These are phyloP conservation scores for Ampelocalamus luodianensis DNA, from an alignment of 176 grass and related monocot genomes.

Conservation along the genomic window DNA sequence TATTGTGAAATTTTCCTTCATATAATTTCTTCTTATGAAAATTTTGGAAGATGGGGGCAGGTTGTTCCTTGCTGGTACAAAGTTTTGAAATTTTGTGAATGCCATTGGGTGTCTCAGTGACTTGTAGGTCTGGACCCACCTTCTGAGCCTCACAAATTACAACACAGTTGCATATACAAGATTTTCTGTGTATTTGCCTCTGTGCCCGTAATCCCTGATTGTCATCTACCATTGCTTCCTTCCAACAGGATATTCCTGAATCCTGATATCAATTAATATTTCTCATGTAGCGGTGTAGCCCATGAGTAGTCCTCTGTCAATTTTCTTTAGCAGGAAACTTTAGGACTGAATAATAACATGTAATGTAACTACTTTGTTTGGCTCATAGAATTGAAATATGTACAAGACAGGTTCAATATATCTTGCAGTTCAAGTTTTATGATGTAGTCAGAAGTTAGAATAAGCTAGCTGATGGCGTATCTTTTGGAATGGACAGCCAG, in stretches of 20 bases:
- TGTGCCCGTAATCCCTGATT: background rate
- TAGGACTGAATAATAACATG: background rate
- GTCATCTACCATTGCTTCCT: background rate
- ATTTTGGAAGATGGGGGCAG: background rate
- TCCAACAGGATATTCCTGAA: background rate
- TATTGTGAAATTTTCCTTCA: background rate
- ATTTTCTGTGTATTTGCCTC: background rate
- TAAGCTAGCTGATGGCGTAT: conserved; percentile 53
- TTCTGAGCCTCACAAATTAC: background rate
- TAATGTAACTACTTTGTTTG: conserved; percentile 1
- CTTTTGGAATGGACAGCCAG: conserved; percentile 88
- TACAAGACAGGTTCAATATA: conserved; percentile 3
- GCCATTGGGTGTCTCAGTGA: background rate
- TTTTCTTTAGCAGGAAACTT: conserved; percentile 9
- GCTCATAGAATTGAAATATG: background rate
- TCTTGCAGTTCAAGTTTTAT: conserved; percentile 2
- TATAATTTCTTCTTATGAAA: background rate
- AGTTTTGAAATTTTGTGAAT: background rate
- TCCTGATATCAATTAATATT: background rate
- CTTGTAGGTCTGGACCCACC: background rate
- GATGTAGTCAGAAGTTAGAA: background rate
- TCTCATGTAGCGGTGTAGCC: background rate
- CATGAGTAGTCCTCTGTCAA: background rate
- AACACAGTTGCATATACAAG: background rate
- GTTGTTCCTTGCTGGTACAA: conserved; percentile 11